phyloP scores from a whole-genome alignment of 2,329 filamentous ascomycete genomes.

The Phialophora chinensis region DNA sequence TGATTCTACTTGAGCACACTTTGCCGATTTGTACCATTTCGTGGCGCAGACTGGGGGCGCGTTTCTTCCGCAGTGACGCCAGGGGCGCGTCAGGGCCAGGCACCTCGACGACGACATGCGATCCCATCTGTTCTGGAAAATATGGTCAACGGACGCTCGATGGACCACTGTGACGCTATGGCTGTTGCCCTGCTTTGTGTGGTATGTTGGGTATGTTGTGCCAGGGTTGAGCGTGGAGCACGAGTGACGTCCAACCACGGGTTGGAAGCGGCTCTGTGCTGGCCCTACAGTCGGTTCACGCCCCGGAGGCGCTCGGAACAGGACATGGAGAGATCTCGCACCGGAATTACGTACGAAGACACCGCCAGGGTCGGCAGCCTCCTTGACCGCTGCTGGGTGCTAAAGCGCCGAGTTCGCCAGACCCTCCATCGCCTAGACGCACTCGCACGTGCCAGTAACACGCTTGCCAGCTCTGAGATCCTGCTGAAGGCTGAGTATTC shows the following conservation, averaged over 20 bases:
- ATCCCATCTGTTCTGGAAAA: neutral
- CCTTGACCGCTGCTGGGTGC: neutral
- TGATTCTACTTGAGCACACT: neutral
- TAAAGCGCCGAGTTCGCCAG: neutral
- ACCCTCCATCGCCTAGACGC: neutral
- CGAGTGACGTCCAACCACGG: slow-evolving; percentile 10
- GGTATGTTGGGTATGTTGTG: neutral
- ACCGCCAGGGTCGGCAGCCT: neutral
- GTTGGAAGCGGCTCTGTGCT: slow-evolving; percentile 16
- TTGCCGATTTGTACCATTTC: neutral
- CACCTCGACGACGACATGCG: neutral
- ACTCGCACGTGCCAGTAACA: slow-evolving; percentile 6
- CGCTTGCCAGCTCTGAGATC: neutral
- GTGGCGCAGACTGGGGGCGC: neutral
- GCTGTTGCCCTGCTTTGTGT: slow-evolving; percentile 7
- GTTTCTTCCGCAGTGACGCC: neutral
- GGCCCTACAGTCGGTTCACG: neutral
- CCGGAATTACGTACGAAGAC: slow-evolving; percentile 1
- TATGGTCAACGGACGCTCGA: neutral
- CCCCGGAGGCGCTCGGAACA: neutral
- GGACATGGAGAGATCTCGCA: neutral
- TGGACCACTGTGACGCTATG: neutral
- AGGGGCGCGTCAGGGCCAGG: neutral
- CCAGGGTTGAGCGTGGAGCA: neutral
- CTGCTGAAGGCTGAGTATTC: neutral